These are phyloP conservation scores for Marasmius fiardii DNA, from an alignment of 1,284 basidiomycete species.

Conservation along the genomic window DNA sequence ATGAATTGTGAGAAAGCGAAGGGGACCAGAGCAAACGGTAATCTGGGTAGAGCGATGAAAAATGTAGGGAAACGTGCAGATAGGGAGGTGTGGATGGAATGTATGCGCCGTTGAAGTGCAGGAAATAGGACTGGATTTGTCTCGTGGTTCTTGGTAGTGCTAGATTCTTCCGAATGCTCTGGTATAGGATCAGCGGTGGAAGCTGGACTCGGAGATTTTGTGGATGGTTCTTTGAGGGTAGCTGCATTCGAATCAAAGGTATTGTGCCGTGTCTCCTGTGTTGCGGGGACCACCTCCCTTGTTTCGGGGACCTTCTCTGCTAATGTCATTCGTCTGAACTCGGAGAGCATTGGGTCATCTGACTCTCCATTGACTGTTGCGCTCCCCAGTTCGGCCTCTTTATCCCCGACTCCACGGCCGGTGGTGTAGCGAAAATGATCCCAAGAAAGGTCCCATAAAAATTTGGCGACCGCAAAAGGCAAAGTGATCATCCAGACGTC, in stretches of 20 bases:
- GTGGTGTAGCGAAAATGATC: conserved; percentile 47
- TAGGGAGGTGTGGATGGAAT: conserved; percentile 21
- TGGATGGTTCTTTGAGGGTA: conserved; percentile 1
- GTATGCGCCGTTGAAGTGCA: conserved; percentile 19
- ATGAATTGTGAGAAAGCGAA: conserved; percentile 97
- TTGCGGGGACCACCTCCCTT: conserved; percentile 5
- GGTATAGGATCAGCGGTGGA: neutral
- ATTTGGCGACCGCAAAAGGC: conserved; percentile 80
- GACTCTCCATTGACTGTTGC: too few relatives aligned
- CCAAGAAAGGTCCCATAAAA: conserved; percentile 62
- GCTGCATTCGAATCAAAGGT: conserved; percentile 18
- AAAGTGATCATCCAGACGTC: conserved; percentile 83
- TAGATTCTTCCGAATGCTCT: neutral
- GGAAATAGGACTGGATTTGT: conserved; percentile 13
- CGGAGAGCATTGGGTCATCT: conserved; percentile 19
- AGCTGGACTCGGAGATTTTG: neutral
- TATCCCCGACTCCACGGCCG: conserved; percentile 12
- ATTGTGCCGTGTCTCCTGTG: conserved; percentile 10
- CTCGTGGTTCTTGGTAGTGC: neutral
- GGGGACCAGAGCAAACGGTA: conserved; percentile 82
- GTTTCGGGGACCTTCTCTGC: conserved; percentile 6
- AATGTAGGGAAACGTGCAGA: conserved; percentile 69
- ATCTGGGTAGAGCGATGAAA: conserved; percentile 61
- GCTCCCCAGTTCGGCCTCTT: too few relatives aligned
- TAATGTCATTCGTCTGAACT: conserved; percentile 24